These are phyloP conservation scores for Trichoderma breve DNA, from an alignment of 2,329 filamentous ascomycete species.

Conservation along the genomic window DNA sequence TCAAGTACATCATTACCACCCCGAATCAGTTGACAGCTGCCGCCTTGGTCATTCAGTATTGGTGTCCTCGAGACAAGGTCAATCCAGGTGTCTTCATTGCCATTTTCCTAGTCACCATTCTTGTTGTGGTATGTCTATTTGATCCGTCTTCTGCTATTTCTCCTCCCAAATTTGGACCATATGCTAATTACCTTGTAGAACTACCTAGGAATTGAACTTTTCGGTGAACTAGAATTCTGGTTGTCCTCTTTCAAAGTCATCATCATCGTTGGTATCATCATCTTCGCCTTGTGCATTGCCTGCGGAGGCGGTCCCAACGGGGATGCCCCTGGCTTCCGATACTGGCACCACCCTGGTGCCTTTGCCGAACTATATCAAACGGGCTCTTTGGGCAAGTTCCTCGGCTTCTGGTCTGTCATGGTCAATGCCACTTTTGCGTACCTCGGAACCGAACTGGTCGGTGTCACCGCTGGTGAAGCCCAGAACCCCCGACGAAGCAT, in stretches of 20 bases:
- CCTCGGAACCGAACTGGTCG: slow-evolving; percentile 72
- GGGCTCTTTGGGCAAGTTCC: slow-evolving; percentile 48
- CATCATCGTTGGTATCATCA: slow-evolving; percentile 63
- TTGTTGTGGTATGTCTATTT: slow-evolving; percentile 45
- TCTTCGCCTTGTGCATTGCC: slow-evolving; percentile 62
- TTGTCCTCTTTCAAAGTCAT: slow-evolving; percentile 66
- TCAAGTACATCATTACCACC: slow-evolving; percentile 82
- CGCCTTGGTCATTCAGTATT: slow-evolving; percentile 76
- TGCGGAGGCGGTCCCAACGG: slow-evolving; percentile 63
- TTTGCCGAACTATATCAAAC: slow-evolving; percentile 33
- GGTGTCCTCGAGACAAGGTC: slow-evolving; percentile 62
- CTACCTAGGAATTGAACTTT: slow-evolving; percentile 63
- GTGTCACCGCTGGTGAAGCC: slow-evolving; percentile 75
- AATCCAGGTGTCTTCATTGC: slow-evolving; percentile 81
- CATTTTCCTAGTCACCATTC: slow-evolving; percentile 61
- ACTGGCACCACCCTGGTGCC: slow-evolving; percentile 61
- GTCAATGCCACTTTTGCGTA: slow-evolving; percentile 78
- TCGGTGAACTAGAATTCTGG: slow-evolving; percentile 65
- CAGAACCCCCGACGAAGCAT: slow-evolving; percentile 77
- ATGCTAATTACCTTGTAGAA: slow-evolving; percentile 39
- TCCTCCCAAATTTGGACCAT: not conserved
- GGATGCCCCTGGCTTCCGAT: slow-evolving; percentile 62
- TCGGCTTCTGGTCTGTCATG: slow-evolving; percentile 68
- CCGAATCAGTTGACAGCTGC: slow-evolving; percentile 81
- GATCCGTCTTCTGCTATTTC: no score